Evolutionary conservation across 768 basidiomycete genomes (phyloP), one percentile per base, ranked within the genome.

Genomic region (Heimioporus sp.): DNA sequence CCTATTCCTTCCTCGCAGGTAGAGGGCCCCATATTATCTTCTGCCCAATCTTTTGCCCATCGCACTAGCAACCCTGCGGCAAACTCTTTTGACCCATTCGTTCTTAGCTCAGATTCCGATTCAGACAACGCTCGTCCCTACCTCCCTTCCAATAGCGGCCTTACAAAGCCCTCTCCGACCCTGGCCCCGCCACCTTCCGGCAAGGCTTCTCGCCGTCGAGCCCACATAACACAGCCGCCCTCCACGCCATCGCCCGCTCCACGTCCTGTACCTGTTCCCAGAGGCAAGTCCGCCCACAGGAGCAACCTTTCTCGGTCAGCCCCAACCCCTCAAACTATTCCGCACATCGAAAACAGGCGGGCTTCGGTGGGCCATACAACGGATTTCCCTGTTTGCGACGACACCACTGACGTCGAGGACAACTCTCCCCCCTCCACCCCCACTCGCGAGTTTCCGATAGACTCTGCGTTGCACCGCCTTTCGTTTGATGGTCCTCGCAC

Each of bases 371-470:
- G 67, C n/a, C 43, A 61, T 47, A 60, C 64, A 43, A 44, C 59
- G 42, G 73, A 70, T 34, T 88, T 88, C 66, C 87, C 85, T 3
- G 70, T 91, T 41, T 90, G 87, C 58, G 87, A 90, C 56, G 88
- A 91, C 59, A 76, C 78, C 57, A 83, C 78, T 37, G 83, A 85
- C 41, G 72, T 70, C 5, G 67, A 72, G 24, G 65, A 71, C 10
- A 64, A 45, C n/a, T 72, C 72, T 32, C 73, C 74, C 9, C 79
- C 80, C 21, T 72, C 77, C 20, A 85, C 85, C 0, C 85, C 84
- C n/a, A 70, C 76, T 39, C 82, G 78, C 49, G 63, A 73, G 43
- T 73, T 65, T 57, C 60, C 64, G 49, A 47, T 49, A 21, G 28
- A 56, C 55, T 48, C 57, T 44, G 51, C 64, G 1, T 71, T 73